Conservation (phyloP, 2,329 filamentous ascomycete species). For the Blastomyces silverae region DNA sequence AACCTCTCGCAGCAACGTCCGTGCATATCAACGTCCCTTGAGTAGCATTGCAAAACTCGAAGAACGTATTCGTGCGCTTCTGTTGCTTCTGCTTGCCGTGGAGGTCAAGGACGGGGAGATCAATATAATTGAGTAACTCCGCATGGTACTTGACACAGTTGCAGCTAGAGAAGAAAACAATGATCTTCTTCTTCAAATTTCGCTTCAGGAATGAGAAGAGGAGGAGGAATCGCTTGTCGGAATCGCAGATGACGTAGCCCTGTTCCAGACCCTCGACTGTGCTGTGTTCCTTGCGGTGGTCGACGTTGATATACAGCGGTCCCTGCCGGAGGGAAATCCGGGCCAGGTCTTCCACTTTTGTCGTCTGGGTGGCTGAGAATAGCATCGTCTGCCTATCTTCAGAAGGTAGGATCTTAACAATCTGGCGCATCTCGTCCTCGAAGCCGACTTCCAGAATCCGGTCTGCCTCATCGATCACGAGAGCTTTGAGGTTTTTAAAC, state of each 20-base stretch:
- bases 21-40: conserved; percentile 90
- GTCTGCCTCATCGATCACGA: conserved; percentile 95
- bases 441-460: conserved; percentile 95
- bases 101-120: conserved; percentile 76
- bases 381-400: conserved; percentile 90
- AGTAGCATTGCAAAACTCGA: conserved; percentile 84
- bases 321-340: conserved; percentile 86
- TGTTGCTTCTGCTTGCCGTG: conserved; percentile 98
- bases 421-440: conserved; percentile 96
- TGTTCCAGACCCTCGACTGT: conserved; percentile 93
- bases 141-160: conserved; percentile 94
- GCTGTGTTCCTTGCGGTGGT: conserved; percentile 78
- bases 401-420: conserved; percentile 86
- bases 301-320: conserved; percentile 94
- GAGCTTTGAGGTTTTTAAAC: conserved; percentile 85
- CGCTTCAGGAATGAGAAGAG: conserved; percentile 92
- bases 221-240: conserved; percentile 86
- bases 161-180: conserved; percentile 91
- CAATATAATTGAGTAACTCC: conserved; percentile 95
- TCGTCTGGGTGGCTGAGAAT: conserved; percentile 98
- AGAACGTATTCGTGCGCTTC: conserved; percentile 97
- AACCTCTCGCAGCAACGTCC: conserved; percentile 86
- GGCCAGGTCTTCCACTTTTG: conserved; percentile 94
- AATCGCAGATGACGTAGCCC: conserved; percentile 89
- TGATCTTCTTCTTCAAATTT: conserved; percentile 92